Base-by-base conservation (phyloP, 2,329 filamentous ascomycete species). In the Cordyceps cicadae region DNA sequence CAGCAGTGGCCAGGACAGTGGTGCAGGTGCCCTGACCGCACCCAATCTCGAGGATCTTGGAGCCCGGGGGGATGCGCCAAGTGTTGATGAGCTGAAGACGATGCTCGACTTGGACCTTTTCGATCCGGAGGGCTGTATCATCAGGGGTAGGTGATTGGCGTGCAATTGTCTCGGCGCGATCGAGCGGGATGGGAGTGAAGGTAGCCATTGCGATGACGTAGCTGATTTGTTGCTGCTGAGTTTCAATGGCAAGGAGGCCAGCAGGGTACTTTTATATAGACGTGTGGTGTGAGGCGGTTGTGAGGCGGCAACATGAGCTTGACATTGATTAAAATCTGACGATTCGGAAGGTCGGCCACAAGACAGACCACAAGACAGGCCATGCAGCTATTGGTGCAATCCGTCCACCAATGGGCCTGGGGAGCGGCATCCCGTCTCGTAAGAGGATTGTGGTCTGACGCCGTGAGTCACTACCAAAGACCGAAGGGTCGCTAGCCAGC, bases 11-110 rank as follows among this genome's bases (percentile, higher is more conserved):
- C 19, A 86, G 75, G 3, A 78, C 79, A 12, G 77, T 73, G 1
- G 83, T 85, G 65, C 77, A 79, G 62, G 81, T 81, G 2, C 83
- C 83, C 64, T 86, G 83, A 1, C 83, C 83, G 68, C 83, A 85
- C 54, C 82, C 83, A 43, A 86, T 68, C 67, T 86, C 83, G 1
- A 86, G 74, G 7, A 85, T 68, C 3, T 72, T 75, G 32, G 73
- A 72, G 62, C 76, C 76, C 0, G 72, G 68, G 1, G 61, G 21
- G 59, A 78, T 71, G 26, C 66, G 63, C 74, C 74, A 79, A 29
- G 64, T 60, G 48, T 72, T 67, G 37, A 74, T 55, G 14, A 78
- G 68, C 3, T 65, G 61, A 32, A 75, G 66, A 34, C 76, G 74
- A 63, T 78, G 76, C 39, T 66, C 62, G 8, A 70, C 71, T 61